These are phyloP conservation scores for Fusarium sp. DNA, from an alignment of 2,329 filamentous ascomycete genomes.

Conservation along the genomic window DNA sequence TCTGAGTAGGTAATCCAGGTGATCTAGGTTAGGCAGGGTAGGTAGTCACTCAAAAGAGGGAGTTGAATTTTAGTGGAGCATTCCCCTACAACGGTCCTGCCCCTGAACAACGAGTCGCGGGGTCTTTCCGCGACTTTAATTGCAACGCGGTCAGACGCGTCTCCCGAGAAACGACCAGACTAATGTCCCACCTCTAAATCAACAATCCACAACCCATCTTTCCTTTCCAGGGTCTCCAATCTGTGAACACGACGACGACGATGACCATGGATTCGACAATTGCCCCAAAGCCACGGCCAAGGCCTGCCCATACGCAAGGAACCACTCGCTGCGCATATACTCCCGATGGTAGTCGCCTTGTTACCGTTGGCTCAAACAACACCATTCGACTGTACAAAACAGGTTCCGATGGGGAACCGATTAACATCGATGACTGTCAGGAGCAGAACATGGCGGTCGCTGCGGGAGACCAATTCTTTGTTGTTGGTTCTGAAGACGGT, in stretches of 20 bases:
- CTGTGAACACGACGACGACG: slow-evolving; percentile 2
- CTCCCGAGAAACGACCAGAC: slow-evolving; percentile 39
- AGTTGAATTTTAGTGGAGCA: slow-evolving; percentile 34
- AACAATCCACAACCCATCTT: slow-evolving; percentile 17
- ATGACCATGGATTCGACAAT: slow-evolving; percentile 50
- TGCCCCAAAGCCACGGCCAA: slow-evolving; percentile 64
- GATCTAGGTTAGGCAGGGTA: slow-evolving; percentile 25
- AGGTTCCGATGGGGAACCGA: slow-evolving; percentile 90
- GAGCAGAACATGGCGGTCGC: slow-evolving; percentile 86
- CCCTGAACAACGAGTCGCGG: slow-evolving; percentile 41
- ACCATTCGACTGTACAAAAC: slow-evolving; percentile 93
- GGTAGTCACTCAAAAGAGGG: slow-evolving; percentile 14
- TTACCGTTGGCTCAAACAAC: slow-evolving; percentile 94
- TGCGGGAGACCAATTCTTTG: slow-evolving; percentile 82
- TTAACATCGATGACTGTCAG: slow-evolving; percentile 89
- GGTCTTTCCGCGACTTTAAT: slow-evolving; percentile 50
- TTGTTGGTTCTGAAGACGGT: slow-evolving; percentile 92
- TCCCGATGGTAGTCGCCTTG: slow-evolving; percentile 83
- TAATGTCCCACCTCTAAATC: slow-evolving; percentile 12
- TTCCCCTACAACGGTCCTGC: slow-evolving; percentile 15
- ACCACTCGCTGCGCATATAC: slow-evolving; percentile 90
- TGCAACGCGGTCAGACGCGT: slow-evolving; percentile 58
- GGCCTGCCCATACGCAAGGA: slow-evolving; percentile 84
- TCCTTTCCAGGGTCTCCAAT: slow-evolving; percentile 16
- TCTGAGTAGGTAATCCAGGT: background rate